Evolutionary conservation across 805 yeast species (phyloP).

Genomic region (Saccharomycodes ludwigii): DNA sequence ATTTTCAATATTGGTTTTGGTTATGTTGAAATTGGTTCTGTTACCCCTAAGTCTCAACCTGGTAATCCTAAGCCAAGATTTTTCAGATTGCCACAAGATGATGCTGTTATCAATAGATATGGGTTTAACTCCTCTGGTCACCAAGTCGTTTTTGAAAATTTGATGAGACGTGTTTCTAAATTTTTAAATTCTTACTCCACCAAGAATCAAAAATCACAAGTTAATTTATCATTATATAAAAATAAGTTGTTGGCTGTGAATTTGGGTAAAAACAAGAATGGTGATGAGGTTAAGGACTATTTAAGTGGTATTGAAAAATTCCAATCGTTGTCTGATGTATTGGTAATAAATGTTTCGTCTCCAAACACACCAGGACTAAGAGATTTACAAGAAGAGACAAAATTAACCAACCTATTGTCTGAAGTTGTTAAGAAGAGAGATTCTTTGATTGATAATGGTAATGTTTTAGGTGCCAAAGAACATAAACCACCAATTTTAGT

Average conservation of each 20-base stretch:
- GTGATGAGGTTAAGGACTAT: slow-evolving; percentile 83
- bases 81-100: slow-evolving; percentile 73
- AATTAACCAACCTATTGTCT: slow-evolving; percentile 53
- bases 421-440: slow-evolving; percentile 64
- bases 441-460: slow-evolving; percentile 29
- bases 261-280: slow-evolving; percentile 84
- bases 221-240: slow-evolving; percentile 39
- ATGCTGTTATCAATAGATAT: slow-evolving; percentile 86
- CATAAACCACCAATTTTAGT: slow-evolving; percentile 70
- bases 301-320: slow-evolving; percentile 71
- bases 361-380: slow-evolving; percentile 96
- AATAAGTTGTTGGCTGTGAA: slow-evolving; percentile 69
- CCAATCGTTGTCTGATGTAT: slow-evolving; percentile 76
- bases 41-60: slow-evolving; percentile 86
- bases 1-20: slow-evolving; percentile 71
- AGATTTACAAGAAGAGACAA: slow-evolving; percentile 67
- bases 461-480: slow-evolving; percentile 15
- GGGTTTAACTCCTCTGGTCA: slow-evolving; percentile 94
- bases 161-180: slow-evolving; percentile 48
- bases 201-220: slow-evolving; percentile 12
- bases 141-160: slow-evolving; percentile 52
- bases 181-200: slow-evolving; percentile 18
- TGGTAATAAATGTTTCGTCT: slow-evolving; percentile 84
- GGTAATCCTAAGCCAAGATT: slow-evolving; percentile 93
- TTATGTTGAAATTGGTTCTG: slow-evolving; percentile 85